Evolutionary conservation across 1,139 yeast genomes (phyloP), one percentile per base, ranked within the genome.

Genomic region (Groenewaldozyma auringiensis): DNA sequence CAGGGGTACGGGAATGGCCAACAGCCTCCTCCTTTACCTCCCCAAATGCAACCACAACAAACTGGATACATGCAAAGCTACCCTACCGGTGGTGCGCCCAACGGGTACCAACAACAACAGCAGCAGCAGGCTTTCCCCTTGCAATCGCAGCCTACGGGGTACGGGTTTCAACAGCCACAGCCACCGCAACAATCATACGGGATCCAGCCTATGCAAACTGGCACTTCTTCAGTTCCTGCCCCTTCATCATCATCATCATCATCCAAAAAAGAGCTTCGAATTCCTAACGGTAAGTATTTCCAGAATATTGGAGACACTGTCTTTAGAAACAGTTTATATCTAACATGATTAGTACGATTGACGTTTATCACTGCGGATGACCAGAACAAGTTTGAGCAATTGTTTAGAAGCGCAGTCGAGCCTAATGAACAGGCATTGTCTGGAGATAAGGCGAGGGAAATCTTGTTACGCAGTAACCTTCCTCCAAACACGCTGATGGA

Each of bases 281-380:
- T 44, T 41, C 47, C 47, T 25, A 33, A 27, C 13, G 37, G 47
- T 44, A 40, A 6, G 47, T 39, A 16, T 11, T 22, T n/a, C n/a
- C n/a, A n/a, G n/a, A n/a, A n/a, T n/a, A n/a, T n/a, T n/a, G n/a
- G n/a, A n/a, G n/a, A n/a, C n/a, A n/a, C n/a, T n/a, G n/a, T n/a
- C n/a, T n/a, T n/a, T n/a, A n/a, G n/a, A n/a, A n/a, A n/a, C n/a
- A n/a, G n/a, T n/a, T n/a, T n/a, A n/a, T n/a, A n/a, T n/a, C n/a
- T n/a, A n/a, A n/a, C n/a, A n/a, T n/a, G n/a, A 25, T 13, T 37
- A 51, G 81, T 82, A 50, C 74, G 96, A 53, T 72, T 92, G 47
- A 81, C 95, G 9, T 92, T 92, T 60, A 78, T 92, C 53, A 80
- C 94, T 2, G 81, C 84, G 17, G 78, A 79, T 37, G 97, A 88